phyloP scores from a whole-genome alignment of 768 basidiomycete species.

The Lentinula lateritia region DNA sequence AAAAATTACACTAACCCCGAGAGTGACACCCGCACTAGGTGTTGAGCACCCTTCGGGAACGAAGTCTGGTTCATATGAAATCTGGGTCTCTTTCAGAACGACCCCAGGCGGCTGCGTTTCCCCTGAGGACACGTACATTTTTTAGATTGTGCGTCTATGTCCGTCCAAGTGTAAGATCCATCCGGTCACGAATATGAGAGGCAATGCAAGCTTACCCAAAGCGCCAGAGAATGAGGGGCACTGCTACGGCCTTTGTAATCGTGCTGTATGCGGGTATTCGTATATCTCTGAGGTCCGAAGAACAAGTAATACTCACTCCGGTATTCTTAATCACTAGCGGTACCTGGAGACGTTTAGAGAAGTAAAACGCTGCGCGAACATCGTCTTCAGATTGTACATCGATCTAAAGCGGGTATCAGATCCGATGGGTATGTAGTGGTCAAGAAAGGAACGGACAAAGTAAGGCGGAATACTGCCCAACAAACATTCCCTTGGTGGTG shows the following conservation, averaged over 20 bases:
- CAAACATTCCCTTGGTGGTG: constrained; percentile 24
- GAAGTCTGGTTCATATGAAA: constrained; percentile 9
- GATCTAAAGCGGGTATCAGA: constrained; percentile 22
- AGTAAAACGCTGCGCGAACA: constrained; percentile 38
- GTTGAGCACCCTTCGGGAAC: constrained; percentile 9
- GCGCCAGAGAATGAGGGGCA: constrained; percentile 33
- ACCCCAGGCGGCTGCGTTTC: neutral
- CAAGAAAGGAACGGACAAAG: constrained; percentile 23
- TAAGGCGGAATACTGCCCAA: constrained; percentile 32
- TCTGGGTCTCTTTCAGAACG: constrained; percentile 1
- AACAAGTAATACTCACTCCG: constrained; percentile 29
- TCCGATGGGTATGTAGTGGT: neutral
- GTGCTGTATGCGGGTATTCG: constrained; percentile 24
- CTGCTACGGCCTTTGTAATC: constrained; percentile 46
- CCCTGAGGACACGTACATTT: constrained; percentile 3
- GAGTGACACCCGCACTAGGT: constrained; percentile 5
- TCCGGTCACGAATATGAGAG: neutral
- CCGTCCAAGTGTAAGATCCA: neutral
- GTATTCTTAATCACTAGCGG: constrained; percentile 47
- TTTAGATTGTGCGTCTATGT: constrained; percentile 12
- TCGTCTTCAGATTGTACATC: constrained; percentile 35
- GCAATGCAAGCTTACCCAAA: constrained; percentile 31
- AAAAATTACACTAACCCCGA: constrained; percentile 9
- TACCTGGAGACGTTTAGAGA: constrained; percentile 30
- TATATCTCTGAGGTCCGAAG: neutral